Conservation (phyloP, 225 moss, liverwort and hornwort genomes). For the Neckera pumila region DNA sequence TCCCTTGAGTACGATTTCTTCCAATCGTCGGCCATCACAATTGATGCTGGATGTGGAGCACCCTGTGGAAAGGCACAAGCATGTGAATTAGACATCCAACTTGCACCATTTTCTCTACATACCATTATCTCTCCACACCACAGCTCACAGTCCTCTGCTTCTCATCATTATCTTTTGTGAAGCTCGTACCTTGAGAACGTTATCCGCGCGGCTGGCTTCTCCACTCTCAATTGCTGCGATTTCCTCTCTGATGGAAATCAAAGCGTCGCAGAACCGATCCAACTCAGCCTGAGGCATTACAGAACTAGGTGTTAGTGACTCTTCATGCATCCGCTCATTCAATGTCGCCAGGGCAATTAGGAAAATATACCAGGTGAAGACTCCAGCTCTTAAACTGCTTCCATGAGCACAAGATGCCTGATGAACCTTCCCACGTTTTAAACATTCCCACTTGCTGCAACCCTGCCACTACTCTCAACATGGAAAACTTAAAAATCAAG, state of each 20-base stretch:
- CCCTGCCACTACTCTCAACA: neutral
- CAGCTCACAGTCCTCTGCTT: neutral
- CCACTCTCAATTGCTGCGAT: conserved; percentile 77
- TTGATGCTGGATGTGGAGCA: conserved; percentile 82
- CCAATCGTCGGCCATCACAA: conserved; percentile 77
- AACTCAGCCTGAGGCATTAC: conserved; percentile 63
- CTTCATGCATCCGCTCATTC: neutral
- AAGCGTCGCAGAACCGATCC: conserved; percentile 85
- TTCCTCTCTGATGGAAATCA: conserved; percentile 85
- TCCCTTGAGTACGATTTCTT: conserved; percentile 78
- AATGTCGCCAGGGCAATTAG: neutral
- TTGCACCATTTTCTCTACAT: neutral
- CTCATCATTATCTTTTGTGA: neutral
- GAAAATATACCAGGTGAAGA: neutral
- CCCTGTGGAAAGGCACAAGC: conserved; percentile 25
- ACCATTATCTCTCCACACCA: neutral
- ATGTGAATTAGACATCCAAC: neutral
- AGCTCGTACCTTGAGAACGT: conserved; percentile 65
- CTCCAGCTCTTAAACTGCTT: neutral
- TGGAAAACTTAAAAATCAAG: neutral
- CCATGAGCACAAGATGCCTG: neutral
- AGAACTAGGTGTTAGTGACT: neutral
- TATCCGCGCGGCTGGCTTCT: conserved; percentile 36
- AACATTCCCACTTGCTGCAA: neutral
- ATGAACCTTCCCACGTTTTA: neutral